Conservation (phyloP, 108 stramenopile genomes). For the Epithemia pelagica region DNA sequence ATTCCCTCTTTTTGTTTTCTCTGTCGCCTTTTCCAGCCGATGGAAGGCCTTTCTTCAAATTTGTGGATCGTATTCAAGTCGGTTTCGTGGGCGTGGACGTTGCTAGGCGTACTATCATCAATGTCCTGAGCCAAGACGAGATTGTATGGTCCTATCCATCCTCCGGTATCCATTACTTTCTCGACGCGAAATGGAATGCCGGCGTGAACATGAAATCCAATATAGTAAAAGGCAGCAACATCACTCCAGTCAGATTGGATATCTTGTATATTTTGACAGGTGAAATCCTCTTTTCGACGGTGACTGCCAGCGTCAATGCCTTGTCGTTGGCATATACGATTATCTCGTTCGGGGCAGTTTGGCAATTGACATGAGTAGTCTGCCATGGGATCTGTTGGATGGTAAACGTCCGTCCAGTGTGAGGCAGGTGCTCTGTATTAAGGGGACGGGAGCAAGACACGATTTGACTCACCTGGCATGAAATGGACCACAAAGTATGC, state of each 20-base stretch:
- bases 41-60: background rate
- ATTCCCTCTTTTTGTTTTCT: background rate
- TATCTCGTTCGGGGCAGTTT: background rate
- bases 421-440: no score
- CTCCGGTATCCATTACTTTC: background rate
- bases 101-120: background rate
- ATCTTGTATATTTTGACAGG: background rate
- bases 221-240: background rate
- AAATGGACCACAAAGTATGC: background rate
- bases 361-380: background rate
- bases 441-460: background rate
- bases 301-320: background rate
- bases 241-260: background rate
- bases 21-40: background rate
- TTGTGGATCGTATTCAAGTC: background rate
- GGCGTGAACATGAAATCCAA: background rate
- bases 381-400: background rate
- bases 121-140: background rate
- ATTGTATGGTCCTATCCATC: conserved; percentile 7
- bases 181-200: background rate
- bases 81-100: no score
- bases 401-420: no score
- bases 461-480: background rate
- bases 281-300: background rate
- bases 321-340: background rate